These are phyloP conservation scores for Phytopythium vexans DNA, from an alignment of 352 stramenopile species.

Conservation along the genomic window DNA sequence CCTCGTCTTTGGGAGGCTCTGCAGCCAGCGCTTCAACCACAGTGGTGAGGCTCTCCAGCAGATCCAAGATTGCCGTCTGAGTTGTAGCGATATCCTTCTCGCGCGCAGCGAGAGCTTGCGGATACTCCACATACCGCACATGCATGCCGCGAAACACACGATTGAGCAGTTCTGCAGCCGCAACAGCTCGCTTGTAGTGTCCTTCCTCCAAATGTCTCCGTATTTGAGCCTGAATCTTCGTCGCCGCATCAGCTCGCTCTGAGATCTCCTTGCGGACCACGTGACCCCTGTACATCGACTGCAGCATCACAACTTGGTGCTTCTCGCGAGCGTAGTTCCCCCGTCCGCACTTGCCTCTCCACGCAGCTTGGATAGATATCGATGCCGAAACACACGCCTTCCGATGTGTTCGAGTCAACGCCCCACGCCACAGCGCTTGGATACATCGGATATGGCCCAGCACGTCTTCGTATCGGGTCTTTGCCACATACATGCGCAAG, in stretches of 20 bases:
- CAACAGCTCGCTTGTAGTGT: constrained; percentile 11
- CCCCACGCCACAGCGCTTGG: constrained; percentile 28
- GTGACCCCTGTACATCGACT: constrained; percentile 23
- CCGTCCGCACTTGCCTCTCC: constrained; percentile 22
- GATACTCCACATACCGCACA: constrained; percentile 4
- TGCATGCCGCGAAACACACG: constrained; percentile 30
- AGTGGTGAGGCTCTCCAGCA: constrained; percentile 3
- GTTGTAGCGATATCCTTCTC: background rate
- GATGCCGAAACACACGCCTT: constrained; percentile 11
- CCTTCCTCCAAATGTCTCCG: constrained; percentile 14
- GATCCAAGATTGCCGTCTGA: constrained; percentile 4
- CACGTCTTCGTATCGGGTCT: constrained; percentile 14
- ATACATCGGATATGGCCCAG: constrained; percentile 14
- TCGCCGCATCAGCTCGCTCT: constrained; percentile 14
- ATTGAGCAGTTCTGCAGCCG: constrained; percentile 24
- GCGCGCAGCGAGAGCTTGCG: constrained; percentile 2
- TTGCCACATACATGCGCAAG: constrained; percentile 19
- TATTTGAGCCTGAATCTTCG: constrained; percentile 27
- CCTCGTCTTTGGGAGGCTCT: background rate
- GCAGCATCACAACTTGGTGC: constrained; percentile 23
- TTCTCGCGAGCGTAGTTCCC: constrained; percentile 27
- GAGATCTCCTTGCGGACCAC: constrained; percentile 9
- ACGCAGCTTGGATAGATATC: constrained; percentile 26
- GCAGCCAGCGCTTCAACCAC: constrained; percentile 1
- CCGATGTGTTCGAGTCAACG: constrained; percentile 10